Evolutionary conservation across 202 grass and related monocot genomes (phyloP), one percentile per base, ranked within the genome.

Genomic region (Zoysia matrella): DNA sequence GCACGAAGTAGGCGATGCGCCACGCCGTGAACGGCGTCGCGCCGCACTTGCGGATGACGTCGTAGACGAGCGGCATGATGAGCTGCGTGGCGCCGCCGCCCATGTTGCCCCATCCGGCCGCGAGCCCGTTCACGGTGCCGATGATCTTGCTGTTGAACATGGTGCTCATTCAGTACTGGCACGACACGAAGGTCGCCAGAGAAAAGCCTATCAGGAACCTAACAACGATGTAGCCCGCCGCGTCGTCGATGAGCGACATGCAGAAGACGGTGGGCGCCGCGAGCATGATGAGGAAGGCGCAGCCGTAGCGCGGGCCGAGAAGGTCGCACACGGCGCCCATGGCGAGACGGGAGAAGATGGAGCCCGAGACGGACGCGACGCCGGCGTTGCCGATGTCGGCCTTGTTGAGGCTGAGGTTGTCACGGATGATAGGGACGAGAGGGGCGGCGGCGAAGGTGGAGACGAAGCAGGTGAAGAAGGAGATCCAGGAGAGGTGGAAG

Each of bases 181-280:
- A 36, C 30, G 30, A 36, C 30, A 36, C 30, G 30, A 36, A 36
- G 30, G 30, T 36, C 30, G 30, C 30, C 30, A 36, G 30, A 36
- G 30, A 92, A 76, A 97, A 92, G 7, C 94, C 91, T 18, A 97
- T 94, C 4, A 97, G 63, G 88, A 97, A 97, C 7, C 91, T 72
- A 2, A 97, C 65, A 5, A 10, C 14, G 68, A 97, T 97, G 80
- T 89, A 97, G 0, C 94, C 94, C 0, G 55, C 73, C 11, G 94
- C 83, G n/a, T 4, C 14, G 1, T 90, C 73, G 2, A 94, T 64
- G 7, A 94, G 43, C 0, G 94, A 16, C 91, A 97, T 97, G 89
- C 91, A 90, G 62, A 97, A 97, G 0, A 97, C 91, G 2, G 80
- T 74, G 1, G 94, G 91, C 22, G 91, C 94, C 1, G 91, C 41